Percentiles rank a stretch among this genome's conserved stretches.
Conservation (phyloP, 768 basidiomycete genomes). For the Amanita pseudoporphyria region DNA sequence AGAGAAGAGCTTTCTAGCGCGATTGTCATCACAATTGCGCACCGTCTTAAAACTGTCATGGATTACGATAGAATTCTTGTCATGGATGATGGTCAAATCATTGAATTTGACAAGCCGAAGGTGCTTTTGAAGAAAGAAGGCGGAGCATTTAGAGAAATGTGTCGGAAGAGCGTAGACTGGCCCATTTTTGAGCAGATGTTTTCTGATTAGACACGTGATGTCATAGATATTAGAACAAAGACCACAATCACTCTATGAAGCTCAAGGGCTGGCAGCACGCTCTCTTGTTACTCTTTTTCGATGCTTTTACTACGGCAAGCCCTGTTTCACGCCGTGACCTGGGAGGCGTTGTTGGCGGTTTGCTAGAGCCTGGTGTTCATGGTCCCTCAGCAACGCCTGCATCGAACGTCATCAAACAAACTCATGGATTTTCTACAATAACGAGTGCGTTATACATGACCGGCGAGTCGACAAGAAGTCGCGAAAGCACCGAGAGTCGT, state of each 20-base stretch:
- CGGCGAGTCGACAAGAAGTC: background rate
- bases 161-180: constrained; percentile 51
- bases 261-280: background rate
- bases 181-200: constrained; percentile 21
- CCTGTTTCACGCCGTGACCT: constrained; percentile 10
- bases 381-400: background rate
- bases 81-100: constrained; percentile 58
- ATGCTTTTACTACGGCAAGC: background rate
- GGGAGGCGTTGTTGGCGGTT: constrained; percentile 13
- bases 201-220: constrained; percentile 4
- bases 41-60: constrained; percentile 67
- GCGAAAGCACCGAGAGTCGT: background rate
- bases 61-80: constrained; percentile 70
- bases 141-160: constrained; percentile 62
- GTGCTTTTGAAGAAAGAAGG: constrained; percentile 41
- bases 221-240: background rate
- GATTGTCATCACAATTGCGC: constrained; percentile 79
- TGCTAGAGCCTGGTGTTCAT: background rate
- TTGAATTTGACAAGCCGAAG: constrained; percentile 68
- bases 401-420: background rate
- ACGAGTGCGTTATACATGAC: background rate
- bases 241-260: constrained; percentile 3
- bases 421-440: background rate
- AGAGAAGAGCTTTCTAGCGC: constrained; percentile 61
- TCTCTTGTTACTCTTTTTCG: background rate